Conservation (phyloP, 108 stramenopile species). For the Nitzschia sp. region DNA sequence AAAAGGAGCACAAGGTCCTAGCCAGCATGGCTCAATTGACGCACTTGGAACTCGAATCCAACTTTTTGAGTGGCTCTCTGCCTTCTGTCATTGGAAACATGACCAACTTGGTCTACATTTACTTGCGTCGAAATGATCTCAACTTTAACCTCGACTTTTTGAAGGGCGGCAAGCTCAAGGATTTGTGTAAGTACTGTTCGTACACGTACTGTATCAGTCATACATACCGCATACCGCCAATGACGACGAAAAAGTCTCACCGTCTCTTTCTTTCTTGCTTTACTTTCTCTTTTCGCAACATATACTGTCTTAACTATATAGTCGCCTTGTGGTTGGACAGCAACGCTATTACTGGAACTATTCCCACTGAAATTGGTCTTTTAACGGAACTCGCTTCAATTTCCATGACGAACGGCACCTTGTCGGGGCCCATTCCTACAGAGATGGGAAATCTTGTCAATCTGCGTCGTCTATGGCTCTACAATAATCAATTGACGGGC, state of each 20-base stretch:
- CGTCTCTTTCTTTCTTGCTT: conserved; percentile 7
- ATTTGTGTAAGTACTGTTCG: conserved; percentile 42
- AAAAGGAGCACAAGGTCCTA: conserved; percentile 22
- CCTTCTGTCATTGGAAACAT: conserved; percentile 34
- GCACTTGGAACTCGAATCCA: conserved; percentile 59
- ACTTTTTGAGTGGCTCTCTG: conserved; percentile 44
- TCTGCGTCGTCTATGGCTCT: conserved; percentile 54
- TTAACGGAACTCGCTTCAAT: conserved; percentile 38
- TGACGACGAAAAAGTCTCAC: no score
- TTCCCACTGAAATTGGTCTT: conserved; percentile 49
- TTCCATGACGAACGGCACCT: conserved; percentile 37
- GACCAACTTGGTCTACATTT: conserved; percentile 44
- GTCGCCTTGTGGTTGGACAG: conserved; percentile 57
- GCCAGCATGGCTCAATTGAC: conserved; percentile 32
- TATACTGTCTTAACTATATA: no score
- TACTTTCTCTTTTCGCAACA: background rate
- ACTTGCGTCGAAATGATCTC: conserved; percentile 52
- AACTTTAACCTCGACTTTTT: conserved; percentile 38
- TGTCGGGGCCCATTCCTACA: conserved; percentile 46
- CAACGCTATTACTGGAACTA: conserved; percentile 44
- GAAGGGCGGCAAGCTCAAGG: conserved; percentile 20
- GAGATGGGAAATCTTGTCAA: conserved; percentile 40
- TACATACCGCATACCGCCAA: no score
- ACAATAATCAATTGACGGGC: conserved; percentile 51
- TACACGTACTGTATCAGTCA: no score